phyloP scores from a whole-genome alignment of 1,284 basidiomycete genomes.

The Sanguinoderma infundibulare region DNA sequence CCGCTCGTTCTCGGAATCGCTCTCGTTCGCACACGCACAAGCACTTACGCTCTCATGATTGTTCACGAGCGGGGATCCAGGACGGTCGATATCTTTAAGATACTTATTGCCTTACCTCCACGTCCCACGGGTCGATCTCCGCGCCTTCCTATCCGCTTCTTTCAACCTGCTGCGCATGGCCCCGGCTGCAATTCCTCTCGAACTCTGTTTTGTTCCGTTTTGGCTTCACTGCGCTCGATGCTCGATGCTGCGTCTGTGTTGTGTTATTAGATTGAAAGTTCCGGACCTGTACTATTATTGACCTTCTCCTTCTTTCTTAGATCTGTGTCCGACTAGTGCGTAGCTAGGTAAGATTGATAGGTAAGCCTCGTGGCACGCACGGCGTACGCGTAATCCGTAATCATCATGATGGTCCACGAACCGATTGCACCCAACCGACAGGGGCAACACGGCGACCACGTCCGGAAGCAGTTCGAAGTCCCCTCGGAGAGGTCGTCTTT shows the following conservation, averaged over 20 bases:
- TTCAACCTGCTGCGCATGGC: background rate
- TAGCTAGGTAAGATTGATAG: background rate
- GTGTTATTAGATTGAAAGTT: background rate
- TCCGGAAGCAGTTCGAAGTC: background rate
- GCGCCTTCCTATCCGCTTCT: constrained; percentile 3
- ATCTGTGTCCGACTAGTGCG: background rate
- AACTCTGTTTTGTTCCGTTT: background rate
- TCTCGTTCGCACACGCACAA: background rate
- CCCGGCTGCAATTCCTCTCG: background rate
- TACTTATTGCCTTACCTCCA: background rate
- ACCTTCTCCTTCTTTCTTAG: background rate
- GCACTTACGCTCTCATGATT: background rate
- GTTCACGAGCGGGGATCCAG: background rate
- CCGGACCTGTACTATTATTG: background rate
- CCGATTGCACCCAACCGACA: background rate
- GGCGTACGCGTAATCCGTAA: too few species aligned
- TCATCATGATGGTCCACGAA: too few species aligned
- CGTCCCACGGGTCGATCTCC: constrained; percentile 9
- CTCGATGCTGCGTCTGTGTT: constrained; percentile 4
- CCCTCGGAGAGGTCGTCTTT: background rate
- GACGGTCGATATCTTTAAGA: too few species aligned
- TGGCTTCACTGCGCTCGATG: background rate
- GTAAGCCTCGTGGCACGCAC: too few species aligned
- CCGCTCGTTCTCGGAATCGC: background rate
- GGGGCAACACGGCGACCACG: background rate